These are phyloP conservation scores for Cryptococcus sp. DNA, from an alignment of 1,284 basidiomycete species.

Conservation along the genomic window DNA sequence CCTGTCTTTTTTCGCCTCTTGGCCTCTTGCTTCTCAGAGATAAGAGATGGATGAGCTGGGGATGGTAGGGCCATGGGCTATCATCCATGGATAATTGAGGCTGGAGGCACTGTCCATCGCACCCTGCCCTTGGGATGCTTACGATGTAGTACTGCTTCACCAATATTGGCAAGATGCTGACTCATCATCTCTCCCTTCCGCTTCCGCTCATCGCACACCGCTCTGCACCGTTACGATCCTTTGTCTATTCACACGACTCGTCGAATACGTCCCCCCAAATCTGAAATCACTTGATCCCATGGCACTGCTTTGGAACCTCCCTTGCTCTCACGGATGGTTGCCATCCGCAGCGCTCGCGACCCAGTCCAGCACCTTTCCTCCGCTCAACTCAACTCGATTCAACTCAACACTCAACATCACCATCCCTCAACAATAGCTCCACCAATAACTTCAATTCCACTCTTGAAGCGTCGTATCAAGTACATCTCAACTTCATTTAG, in stretches of 20 bases:
- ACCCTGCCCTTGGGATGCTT: no score
- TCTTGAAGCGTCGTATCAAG: conserved; percentile 6
- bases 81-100: no score
- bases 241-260: not conserved
- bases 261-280: not conserved
- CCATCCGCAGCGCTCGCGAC: conserved; percentile 81
- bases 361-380: conserved; percentile 76
- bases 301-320: not conserved
- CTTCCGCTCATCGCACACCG: not conserved
- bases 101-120: no score
- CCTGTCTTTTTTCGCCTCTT: no score
- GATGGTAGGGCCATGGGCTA: no score
- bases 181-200: conserved; percentile 3
- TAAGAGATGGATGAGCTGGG: not conserved
- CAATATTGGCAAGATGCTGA: not conserved
- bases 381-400: conserved; percentile 52
- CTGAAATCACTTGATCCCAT: conserved; percentile 1
- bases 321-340: not conserved
- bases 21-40: conserved; percentile 1
- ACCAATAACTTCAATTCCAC: conserved; percentile 14
- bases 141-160: no score
- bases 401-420: conserved; percentile 51
- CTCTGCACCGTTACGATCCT: not conserved
- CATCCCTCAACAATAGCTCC: conserved; percentile 17
- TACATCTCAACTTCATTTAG: conserved; percentile 16